These are phyloP conservation scores for Paramecium caudatum DNA, from an alignment of 73 alveolate species.

Conservation along the genomic window DNA sequence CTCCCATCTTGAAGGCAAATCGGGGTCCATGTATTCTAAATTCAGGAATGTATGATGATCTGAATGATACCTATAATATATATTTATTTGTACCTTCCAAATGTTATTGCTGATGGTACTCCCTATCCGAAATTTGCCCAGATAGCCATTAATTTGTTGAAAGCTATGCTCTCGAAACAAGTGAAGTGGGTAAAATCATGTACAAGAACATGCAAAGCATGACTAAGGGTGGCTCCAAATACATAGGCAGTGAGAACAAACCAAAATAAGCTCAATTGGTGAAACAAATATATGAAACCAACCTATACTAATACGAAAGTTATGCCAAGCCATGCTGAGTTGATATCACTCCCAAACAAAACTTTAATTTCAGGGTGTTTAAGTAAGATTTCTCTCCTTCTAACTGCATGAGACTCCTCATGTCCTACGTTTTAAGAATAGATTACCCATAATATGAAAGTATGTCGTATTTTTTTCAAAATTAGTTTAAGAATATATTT, in stretches of 20 bases:
- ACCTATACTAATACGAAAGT: constrained; percentile 56
- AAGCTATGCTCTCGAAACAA: constrained; percentile 34
- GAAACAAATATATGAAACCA: not conserved
- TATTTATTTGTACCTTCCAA: constrained; percentile 55
- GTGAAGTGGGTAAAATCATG: constrained; percentile 75
- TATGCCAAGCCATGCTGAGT: constrained; percentile 39
- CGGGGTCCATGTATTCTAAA: constrained; percentile 79
- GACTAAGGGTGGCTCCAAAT: constrained; percentile 69
- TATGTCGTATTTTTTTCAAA: constrained; percentile 31
- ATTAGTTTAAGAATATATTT: constrained; percentile 21
- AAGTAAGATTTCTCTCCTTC: constrained; percentile 69
- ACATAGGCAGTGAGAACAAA: constrained; percentile 53
- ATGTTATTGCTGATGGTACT: constrained; percentile 75
- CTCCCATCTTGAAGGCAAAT: constrained; percentile 85
- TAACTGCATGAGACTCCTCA: constrained; percentile 70
- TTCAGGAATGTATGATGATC: constrained; percentile 70
- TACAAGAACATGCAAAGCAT: constrained; percentile 70
- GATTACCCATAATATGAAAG: constrained; percentile 71
- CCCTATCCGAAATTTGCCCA: constrained; percentile 63
- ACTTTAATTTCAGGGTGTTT: constrained; percentile 70
- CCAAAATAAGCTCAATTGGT: not conserved
- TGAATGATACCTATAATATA: constrained; percentile 56
- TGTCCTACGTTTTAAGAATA: constrained; percentile 5
- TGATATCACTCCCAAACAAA: constrained; percentile 53
- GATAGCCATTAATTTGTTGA: constrained; percentile 65